These are phyloP conservation scores for Cercospora sojina DNA, from an alignment of 2,329 filamentous ascomycete species.

Conservation along the genomic window DNA sequence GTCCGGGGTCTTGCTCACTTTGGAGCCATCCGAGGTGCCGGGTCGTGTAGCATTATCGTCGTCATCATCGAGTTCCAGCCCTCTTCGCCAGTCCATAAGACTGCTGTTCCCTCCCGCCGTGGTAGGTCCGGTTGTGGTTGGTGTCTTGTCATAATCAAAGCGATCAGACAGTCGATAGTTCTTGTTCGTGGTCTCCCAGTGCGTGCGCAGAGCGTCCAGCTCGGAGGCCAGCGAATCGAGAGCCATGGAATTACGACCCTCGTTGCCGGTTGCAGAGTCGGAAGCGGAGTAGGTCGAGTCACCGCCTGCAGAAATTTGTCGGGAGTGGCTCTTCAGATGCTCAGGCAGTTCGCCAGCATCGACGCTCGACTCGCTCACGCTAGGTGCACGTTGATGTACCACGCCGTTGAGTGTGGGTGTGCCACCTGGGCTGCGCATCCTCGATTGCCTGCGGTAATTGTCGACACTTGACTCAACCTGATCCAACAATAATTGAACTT, in stretches of 20 bases:
- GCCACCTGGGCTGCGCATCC: constrained; percentile 39
- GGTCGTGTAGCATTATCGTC: constrained; percentile 28
- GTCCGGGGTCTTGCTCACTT: constrained; percentile 4
- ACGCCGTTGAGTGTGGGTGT: constrained; percentile 34
- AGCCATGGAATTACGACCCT: constrained; percentile 39
- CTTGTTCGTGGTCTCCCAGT: constrained; percentile 96
- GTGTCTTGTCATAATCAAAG: constrained; percentile 65
- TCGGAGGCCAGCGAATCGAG: constrained; percentile 90
- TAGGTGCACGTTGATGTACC: constrained; percentile 44
- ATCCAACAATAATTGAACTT: constrained; percentile 87
- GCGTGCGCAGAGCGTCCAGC: constrained; percentile 81
- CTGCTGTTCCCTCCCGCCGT: constrained; percentile 62
- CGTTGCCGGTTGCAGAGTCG: constrained; percentile 20
- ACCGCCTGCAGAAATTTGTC: constrained; percentile 62
- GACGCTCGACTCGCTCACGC: constrained; percentile 45
- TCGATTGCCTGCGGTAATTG: constrained; percentile 80
- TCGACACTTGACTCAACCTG: constrained; percentile 93
- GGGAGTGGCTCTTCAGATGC: constrained; percentile 49
- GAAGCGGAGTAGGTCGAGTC: constrained; percentile 52
- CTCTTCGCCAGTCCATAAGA: constrained; percentile 75
- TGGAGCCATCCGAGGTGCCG: constrained; percentile 18
- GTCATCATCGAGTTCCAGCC: constrained; percentile 57
- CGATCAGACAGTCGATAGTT: constrained; percentile 90
- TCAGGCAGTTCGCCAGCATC: constrained; percentile 40
- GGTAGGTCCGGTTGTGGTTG: constrained; percentile 12